phyloP scores from a whole-genome alignment of 352 stramenopile genomes.

The Globisporangium lucens region DNA sequence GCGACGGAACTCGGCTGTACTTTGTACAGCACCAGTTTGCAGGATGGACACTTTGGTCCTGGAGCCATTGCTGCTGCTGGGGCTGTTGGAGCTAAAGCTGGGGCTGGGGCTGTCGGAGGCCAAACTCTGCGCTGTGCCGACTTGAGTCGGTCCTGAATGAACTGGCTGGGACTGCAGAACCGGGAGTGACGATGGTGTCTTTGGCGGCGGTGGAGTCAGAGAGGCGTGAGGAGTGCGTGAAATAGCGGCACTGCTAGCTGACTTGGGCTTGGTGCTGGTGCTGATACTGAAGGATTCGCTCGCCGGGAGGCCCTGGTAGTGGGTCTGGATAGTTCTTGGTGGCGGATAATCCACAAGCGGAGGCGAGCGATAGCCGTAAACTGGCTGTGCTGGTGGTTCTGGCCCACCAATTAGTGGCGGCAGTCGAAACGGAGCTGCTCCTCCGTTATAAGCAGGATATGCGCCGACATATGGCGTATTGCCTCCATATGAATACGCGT shows the following conservation, averaged over 20 bases:
- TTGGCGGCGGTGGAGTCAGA: not conserved
- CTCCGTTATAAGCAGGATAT: no score
- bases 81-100: not conserved
- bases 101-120: no score
- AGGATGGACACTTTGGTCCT: not conserved
- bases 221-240: not conserved
- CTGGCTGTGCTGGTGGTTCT: not conserved
- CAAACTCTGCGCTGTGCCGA: not conserved
- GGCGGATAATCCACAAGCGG: slow-evolving; percentile 3
- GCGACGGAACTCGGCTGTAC: not conserved
- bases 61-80: not conserved
- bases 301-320: not conserved
- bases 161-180: not conserved
- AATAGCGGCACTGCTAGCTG: not conserved
- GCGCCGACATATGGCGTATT: not conserved
- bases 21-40: not conserved
- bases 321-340: not conserved
- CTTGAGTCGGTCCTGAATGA: not conserved
- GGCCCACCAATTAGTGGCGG: not conserved
- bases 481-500: not conserved
- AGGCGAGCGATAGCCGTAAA: slow-evolving; percentile 1
- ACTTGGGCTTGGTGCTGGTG: not conserved
- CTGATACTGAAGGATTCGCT: not conserved
- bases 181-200: not conserved
- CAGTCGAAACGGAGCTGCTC: not conserved